Percentiles rank a stretch among this genome's conserved stretches.
Conservation (phyloP, 352 stramenopile genomes). For the Pythium folliculosum region DNA sequence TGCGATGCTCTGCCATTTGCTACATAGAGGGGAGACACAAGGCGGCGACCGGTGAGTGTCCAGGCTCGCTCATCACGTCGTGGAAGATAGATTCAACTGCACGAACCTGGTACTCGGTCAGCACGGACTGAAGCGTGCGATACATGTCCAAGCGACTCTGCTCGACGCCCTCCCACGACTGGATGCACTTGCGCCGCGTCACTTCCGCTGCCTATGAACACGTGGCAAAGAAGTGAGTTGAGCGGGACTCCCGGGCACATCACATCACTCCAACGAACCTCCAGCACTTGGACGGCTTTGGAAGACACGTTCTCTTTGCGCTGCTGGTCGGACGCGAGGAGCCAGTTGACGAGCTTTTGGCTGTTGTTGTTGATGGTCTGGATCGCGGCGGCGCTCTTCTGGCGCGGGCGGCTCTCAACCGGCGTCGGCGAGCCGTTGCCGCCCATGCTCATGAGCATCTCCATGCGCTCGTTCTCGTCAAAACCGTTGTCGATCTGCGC, state of each 20-base stretch:
- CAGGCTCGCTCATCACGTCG: too few species aligned
- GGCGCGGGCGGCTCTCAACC: slow-evolving; percentile 12
- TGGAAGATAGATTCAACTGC: too few species aligned
- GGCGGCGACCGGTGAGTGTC: too few species aligned
- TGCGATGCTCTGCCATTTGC: slow-evolving; percentile 78
- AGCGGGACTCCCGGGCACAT: background rate
- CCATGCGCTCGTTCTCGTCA: slow-evolving; percentile 8
- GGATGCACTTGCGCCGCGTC: slow-evolving; percentile 58
- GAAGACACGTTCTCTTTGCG: slow-evolving; percentile 68
- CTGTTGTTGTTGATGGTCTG: slow-evolving; percentile 64
- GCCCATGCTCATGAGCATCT: slow-evolving; percentile 13
- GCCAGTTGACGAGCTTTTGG: slow-evolving; percentile 80
- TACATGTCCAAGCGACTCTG: slow-evolving; percentile 69
- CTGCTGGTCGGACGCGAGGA: slow-evolving; percentile 64
- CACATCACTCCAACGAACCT: slow-evolving; percentile 33
- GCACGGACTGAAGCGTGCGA: slow-evolving; percentile 59
- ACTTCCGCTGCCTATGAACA: slow-evolving; percentile 54
- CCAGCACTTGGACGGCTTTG: slow-evolving; percentile 58
- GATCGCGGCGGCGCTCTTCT: slow-evolving; percentile 30
- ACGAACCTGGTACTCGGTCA: slow-evolving; percentile 81
- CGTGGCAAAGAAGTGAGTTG: background rate
- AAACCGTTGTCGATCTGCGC: slow-evolving; percentile 43
- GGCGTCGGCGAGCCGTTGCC: background rate
- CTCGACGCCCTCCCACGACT: slow-evolving; percentile 65
- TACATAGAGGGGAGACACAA: too few species aligned